Evolutionary conservation across 495 filamentous ascomycete genomes (phyloP).

Genomic region (Aspergillus affinis): DNA sequence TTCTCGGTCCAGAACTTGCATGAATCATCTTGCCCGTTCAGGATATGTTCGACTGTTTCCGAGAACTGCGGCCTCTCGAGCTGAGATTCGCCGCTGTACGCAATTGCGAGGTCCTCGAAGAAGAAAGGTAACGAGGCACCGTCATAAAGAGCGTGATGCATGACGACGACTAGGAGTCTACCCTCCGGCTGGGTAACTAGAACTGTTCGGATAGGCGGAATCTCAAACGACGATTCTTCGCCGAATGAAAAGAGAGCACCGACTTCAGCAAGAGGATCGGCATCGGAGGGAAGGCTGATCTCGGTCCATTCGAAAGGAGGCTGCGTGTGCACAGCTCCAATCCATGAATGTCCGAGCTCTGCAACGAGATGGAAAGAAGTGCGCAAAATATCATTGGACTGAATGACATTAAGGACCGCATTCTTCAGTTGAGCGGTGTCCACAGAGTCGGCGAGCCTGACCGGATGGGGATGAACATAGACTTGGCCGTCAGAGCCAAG

Average conservation of each 20-base stretch:
- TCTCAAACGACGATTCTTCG: slow-evolving; percentile 18
- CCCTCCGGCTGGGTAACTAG: slow-evolving; percentile 21
- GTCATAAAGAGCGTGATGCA: slow-evolving; percentile 89
- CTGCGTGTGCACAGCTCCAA: slow-evolving; percentile 25
- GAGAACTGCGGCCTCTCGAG: slow-evolving; percentile 25
- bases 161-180: slow-evolving; percentile 34
- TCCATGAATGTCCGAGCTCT: slow-evolving; percentile 23
- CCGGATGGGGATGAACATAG: slow-evolving; percentile 67
- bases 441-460: slow-evolving; percentile 44
- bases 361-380: slow-evolving; percentile 52
- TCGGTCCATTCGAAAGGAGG: slow-evolving; percentile 25
- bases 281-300: slow-evolving; percentile 14
- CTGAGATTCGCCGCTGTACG: slow-evolving; percentile 28
- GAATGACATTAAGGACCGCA: slow-evolving; percentile 48
- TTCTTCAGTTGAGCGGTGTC: slow-evolving; percentile 40
- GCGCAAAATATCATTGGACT: slow-evolving; percentile 56
- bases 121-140: slow-evolving; percentile 73
- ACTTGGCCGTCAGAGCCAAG: slow-evolving; percentile 46
- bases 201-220: slow-evolving; percentile 22
- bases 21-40: slow-evolving; percentile 20
- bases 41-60: slow-evolving; percentile 32
- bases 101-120: slow-evolving; percentile 53
- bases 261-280: slow-evolving; percentile 16
- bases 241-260: slow-evolving; percentile 14
- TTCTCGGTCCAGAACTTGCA: slow-evolving; percentile 43